phyloP scores from a whole-genome alignment of 129 eudicot species.

The Flaveria ramosissima region DNA sequence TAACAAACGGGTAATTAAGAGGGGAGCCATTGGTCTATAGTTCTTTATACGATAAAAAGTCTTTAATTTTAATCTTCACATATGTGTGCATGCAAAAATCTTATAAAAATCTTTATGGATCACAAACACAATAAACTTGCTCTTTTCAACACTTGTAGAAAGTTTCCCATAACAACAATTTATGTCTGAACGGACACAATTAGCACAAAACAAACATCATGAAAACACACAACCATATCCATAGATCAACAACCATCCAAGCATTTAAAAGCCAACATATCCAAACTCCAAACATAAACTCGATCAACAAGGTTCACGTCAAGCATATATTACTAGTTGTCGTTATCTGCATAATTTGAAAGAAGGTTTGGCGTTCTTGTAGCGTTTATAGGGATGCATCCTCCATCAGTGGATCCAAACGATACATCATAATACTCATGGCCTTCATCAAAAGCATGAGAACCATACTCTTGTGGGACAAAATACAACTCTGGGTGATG shows the following conservation, averaged over 20 bases:
- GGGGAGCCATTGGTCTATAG: too few species aligned
- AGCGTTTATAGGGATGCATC: not conserved
- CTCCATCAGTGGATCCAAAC: not conserved
- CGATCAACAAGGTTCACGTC: not conserved
- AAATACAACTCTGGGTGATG: not conserved
- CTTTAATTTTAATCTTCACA: too few species aligned
- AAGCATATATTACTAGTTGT: not conserved
- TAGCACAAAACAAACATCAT: not conserved
- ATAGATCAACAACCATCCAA: not conserved
- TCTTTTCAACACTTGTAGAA: too few species aligned
- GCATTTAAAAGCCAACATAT: not conserved
- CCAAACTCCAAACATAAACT: slow-evolving; percentile 2
- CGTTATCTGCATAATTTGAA: not conserved
- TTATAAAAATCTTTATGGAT: too few species aligned
- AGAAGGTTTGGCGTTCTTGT: not conserved
- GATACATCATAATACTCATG: not conserved
- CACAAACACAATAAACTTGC: too few species aligned
- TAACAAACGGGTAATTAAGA: too few species aligned
- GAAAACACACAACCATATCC: not conserved
- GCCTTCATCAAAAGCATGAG: not conserved
- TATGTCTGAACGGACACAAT: not conserved
- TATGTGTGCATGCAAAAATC: too few species aligned
- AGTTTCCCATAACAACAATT: too few species aligned
- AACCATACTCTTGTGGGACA: too few species aligned
- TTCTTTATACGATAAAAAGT: too few species aligned